Conservation (phyloP, 257 asterid species). For the Verbena officinalis region DNA sequence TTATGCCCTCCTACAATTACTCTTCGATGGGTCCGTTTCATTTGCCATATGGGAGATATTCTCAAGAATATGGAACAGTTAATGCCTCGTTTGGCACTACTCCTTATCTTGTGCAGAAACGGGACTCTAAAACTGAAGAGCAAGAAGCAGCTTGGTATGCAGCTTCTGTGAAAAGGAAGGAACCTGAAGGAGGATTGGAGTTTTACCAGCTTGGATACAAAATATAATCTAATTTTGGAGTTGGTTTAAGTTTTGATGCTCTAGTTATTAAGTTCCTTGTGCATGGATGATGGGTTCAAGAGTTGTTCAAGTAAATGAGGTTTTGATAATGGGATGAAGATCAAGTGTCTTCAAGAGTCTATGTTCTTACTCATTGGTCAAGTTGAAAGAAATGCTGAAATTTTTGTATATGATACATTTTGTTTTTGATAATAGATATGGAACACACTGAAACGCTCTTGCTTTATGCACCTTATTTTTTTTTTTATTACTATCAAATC, state of each 20-base stretch:
- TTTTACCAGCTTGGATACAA: constrained; percentile 44
- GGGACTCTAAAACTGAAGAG: constrained; percentile 31
- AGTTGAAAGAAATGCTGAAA: constrained; percentile 25
- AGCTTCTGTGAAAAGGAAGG: constrained; percentile 54
- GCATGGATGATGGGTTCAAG: no score
- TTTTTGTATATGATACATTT: constrained; percentile 21
- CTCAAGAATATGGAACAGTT: constrained; percentile 25
- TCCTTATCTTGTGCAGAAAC: constrained; percentile 32
- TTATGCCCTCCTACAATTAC: constrained; percentile 39
- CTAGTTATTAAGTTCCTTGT: constrained; percentile 14
- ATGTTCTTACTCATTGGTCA: constrained; percentile 1
- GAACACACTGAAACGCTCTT: constrained; percentile 14
- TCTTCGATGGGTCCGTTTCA: constrained; percentile 38
- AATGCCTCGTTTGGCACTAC: constrained; percentile 29
- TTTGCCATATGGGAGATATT: constrained; percentile 35
- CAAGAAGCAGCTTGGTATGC: constrained; percentile 40
- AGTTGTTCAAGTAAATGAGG: constrained; percentile 10
- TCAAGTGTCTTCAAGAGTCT: neutral
- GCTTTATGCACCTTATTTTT: no score
- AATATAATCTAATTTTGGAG: constrained; percentile 35
- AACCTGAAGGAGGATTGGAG: constrained; percentile 54
- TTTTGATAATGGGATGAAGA: neutral
- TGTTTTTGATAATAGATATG: constrained; percentile 19
- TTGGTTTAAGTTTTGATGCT: constrained; percentile 23
- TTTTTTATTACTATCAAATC: no score